Base-by-base conservation (phyloP, 257 asterid species). In the Parsonsia alboflavescens region DNA sequence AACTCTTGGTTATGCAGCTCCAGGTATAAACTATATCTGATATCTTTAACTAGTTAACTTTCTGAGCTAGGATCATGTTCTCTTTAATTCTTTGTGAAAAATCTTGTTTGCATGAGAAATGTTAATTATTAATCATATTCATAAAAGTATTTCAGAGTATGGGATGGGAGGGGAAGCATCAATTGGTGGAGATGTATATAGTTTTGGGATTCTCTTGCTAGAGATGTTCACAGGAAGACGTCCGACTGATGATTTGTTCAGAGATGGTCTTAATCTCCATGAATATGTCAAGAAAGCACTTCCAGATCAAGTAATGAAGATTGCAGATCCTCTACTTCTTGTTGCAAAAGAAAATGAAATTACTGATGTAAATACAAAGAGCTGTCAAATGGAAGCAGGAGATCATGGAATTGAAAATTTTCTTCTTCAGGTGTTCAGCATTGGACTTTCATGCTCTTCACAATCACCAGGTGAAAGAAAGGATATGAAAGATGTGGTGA, bases 161-260 rank as follows among this genome's bases (percentile, higher is more conserved):
- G 90, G 87, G 63, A 80, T 84, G 82, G 89, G 88, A 59, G 74
- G 64, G 41, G 56, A 71, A 8, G 80, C 36, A 10, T 84, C 89
- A 9, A 73, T 66, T 19, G 65, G 61, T 0, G 91, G 91, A 74
- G 91, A 88, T 61, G 84, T 85, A 11, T 82, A 89, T 62, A 83
- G 88, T 75, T 86, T 73, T 72, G 94, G 89, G 59, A 81, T 85
- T 56, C 82, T 89, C 56, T 72, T 85, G 85, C 57, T 85, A 70
- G 91, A 88, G 75, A 73, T 85, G 67, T 78, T 82, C 72, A 86
- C 88, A 0, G 85, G 90, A 30, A 75, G 77, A 71, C 76, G 89
- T 64, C 89, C 90, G 0, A 80, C 86, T 0, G 81, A 81, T 74
- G 63, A 69, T n/a, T 19, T 79, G 8, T 88, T 86, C 69, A 44